These are phyloP conservation scores for Phlegmacium glaucopus DNA, from an alignment of 768 basidiomycete genomes.

Conservation along the genomic window DNA sequence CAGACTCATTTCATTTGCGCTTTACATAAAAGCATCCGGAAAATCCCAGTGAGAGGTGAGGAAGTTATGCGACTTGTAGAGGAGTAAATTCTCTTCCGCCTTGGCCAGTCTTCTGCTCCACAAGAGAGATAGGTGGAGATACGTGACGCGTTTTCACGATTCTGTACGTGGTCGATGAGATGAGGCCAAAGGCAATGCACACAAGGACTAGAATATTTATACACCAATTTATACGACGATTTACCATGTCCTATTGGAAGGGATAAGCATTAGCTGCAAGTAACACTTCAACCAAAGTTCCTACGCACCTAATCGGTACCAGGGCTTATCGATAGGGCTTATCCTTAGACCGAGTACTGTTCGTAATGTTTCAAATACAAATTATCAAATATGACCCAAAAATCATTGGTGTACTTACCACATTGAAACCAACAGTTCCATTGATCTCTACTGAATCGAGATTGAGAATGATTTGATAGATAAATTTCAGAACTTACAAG, in stretches of 20 bases:
- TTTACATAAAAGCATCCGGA: no score
- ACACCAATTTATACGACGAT: background rate
- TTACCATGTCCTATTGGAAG: background rate
- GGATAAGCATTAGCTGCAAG: no score
- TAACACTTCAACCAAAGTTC: background rate
- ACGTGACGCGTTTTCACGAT: no score
- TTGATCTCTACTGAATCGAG: constrained; percentile 59
- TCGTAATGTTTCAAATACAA: no score
- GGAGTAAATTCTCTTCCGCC: constrained; percentile 66
- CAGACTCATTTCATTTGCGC: no score
- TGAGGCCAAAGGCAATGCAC: constrained; percentile 66
- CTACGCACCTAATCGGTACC: constrained; percentile 45
- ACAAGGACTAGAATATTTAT: constrained; percentile 52
- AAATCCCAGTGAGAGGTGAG: no score
- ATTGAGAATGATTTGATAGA: constrained; percentile 1
- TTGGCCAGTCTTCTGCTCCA: constrained; percentile 57
- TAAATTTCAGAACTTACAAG: constrained; percentile 40
- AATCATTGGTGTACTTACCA: constrained; percentile 43
- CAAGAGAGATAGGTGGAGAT: no score
- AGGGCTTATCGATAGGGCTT: constrained; percentile 60
- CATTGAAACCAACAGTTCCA: constrained; percentile 73
- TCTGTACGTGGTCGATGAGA: constrained; percentile 40
- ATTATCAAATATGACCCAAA: no score
- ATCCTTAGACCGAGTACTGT: constrained; percentile 49
- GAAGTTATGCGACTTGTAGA: no score